Base-by-base conservation (phyloP, 2,329 filamentous ascomycete species). In the Gremmenia infestans region DNA sequence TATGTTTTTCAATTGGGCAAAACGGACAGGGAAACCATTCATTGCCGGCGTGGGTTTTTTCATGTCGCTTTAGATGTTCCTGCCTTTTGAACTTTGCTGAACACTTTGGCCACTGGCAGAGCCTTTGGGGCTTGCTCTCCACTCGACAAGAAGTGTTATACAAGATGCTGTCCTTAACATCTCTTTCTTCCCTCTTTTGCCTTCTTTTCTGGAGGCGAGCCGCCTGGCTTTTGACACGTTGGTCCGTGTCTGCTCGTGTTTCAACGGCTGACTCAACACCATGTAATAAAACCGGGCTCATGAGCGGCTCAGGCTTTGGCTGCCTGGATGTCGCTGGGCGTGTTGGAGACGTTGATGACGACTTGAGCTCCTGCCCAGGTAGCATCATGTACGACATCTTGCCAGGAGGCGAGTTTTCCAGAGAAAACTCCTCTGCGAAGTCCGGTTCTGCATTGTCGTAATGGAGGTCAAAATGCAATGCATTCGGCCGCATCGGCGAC, bases 61-160 rank as follows among this genome's bases (percentile, higher is more conserved):
- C 73, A 61, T 79, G 77, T 11, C 76, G 67, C 66, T 77, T 77
- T 17, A 78, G 65, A 55, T 78, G 76, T 59, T 79, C 76, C 57
- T 76, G 74, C 48, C 77, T 66, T 67, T 76, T 75, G 64, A 79
- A 79, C 5, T 72, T 72, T 7, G 72, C 72, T 53, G 71, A 71
- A 61, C 76, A 77, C 7, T 72, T 73, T 2, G 71, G 69, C 48
- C 72, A 70, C 42, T 71, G 69, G 67, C 76, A 73, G 59, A 70
- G 68, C 62, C 74, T 72, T 36, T 72, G 70, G 2, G 76, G 69
- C 65, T 73, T 69, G 50, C 71, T 72, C 50, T 63, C 51, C 2
- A 63, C 39, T 11, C 40, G 23, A 11, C 62, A 55, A 17, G 57
- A 55, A 17, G 57, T 61, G 15, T 42, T n/a, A 2, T 35, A 47